These are phyloP conservation scores for Ampelomyces quisqualis DNA, from an alignment of 2,329 filamentous ascomycete genomes.

Conservation along the genomic window DNA sequence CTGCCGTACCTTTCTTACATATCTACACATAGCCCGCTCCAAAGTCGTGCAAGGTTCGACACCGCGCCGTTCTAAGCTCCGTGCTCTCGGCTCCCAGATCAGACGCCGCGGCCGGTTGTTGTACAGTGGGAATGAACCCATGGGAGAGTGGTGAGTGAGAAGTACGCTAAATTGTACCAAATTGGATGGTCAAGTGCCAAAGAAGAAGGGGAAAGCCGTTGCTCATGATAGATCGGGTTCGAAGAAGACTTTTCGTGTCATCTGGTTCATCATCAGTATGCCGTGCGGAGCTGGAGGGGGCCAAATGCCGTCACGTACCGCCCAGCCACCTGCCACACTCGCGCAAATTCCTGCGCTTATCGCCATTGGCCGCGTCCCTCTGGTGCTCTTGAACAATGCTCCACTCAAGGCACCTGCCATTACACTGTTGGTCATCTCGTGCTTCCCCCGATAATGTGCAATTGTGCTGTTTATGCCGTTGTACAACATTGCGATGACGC, in stretches of 20 bases:
- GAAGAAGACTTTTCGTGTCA: conserved; percentile 33
- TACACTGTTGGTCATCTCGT: conserved; percentile 84
- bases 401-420: conserved; percentile 83
- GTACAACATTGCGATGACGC: conserved; percentile 93
- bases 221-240: conserved; percentile 17
- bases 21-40: conserved; percentile 5
- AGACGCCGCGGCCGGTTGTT: conserved; percentile 3
- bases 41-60: background rate
- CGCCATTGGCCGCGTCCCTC: conserved; percentile 86
- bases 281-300: background rate
- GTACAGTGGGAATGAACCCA: conserved; percentile 6
- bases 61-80: conserved; percentile 2
- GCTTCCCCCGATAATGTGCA: conserved; percentile 43
- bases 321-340: conserved; percentile 81
- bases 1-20: conserved; percentile 9
- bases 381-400: conserved; percentile 94
- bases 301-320: too few relatives aligned
- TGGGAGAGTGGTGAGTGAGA: conserved; percentile 8
- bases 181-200: conserved; percentile 1
- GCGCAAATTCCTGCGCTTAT: conserved; percentile 91
- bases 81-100: background rate
- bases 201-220: background rate
- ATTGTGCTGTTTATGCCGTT: conserved; percentile 64
- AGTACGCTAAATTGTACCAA: conserved; percentile 6
- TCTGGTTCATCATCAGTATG: conserved; percentile 13